These are phyloP conservation scores for Linum usitatissimum DNA, from an alignment of 345 rosid genomes.

Conservation along the genomic window DNA sequence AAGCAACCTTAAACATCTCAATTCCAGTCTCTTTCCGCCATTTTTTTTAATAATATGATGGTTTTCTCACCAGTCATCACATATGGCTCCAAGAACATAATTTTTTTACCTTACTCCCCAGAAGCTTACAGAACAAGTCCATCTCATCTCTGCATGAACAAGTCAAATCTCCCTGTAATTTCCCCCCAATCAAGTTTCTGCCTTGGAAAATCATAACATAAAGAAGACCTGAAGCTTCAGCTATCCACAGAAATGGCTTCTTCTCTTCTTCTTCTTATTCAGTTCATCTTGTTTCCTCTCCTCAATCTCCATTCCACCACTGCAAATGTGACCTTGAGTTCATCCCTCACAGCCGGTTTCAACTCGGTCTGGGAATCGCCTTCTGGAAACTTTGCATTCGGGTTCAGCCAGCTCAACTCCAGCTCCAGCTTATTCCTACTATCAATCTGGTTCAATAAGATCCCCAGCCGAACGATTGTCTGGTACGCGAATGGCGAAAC, in stretches of 20 bases:
- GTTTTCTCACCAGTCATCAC: too few species aligned
- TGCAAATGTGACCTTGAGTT: conserved; percentile 8
- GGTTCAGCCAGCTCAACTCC: conserved; percentile 11
- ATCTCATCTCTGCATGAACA: too few species aligned
- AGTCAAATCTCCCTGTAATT: too few species aligned
- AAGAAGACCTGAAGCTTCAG: too few species aligned
- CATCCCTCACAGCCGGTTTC: conserved; percentile 9
- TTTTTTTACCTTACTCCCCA: too few species aligned
- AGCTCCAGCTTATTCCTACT: conserved; percentile 14
- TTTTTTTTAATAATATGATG: too few species aligned
- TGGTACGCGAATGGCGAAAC: conserved; percentile 20
- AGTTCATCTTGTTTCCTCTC: conserved; percentile 5
- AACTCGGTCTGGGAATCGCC: conserved; percentile 15
- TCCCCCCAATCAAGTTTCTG: too few species aligned
- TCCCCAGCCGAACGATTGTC: conserved; percentile 19
- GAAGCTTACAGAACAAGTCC: too few species aligned
- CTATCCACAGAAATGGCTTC: not conserved
- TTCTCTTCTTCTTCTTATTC: not conserved
- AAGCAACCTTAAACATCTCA: too few species aligned
- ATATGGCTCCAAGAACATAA: too few species aligned
- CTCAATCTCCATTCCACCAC: not conserved
- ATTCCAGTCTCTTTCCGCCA: too few species aligned
- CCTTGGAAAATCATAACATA: too few species aligned
- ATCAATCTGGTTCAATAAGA: conserved; percentile 25
- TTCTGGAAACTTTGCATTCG: conserved; percentile 21